phyloP scores from a whole-genome alignment of 495 filamentous ascomycete genomes.

The Hyphodiscus hymeniophilus region DNA sequence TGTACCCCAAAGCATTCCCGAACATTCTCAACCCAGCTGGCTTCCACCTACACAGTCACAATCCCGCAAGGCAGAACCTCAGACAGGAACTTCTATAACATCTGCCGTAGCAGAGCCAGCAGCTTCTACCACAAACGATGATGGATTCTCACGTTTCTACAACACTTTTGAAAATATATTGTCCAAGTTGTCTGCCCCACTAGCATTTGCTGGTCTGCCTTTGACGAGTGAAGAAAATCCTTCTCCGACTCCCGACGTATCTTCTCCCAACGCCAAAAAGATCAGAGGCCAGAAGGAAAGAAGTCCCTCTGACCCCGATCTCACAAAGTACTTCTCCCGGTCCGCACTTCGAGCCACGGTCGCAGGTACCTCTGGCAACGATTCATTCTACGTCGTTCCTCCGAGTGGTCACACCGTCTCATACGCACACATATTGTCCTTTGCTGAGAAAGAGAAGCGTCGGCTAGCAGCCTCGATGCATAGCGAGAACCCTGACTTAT shows the following conservation, averaged over 20 bases:
- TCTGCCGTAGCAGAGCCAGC: conserved; percentile 21
- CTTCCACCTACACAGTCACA: conserved; percentile 27
- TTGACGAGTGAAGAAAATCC: conserved; percentile 48
- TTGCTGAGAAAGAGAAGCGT: conserved; percentile 58
- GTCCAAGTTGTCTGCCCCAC: conserved; percentile 71
- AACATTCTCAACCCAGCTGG: conserved; percentile 34
- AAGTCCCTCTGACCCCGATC: conserved; percentile 56
- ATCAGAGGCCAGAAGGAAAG: conserved; percentile 31
- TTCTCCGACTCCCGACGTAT: conserved; percentile 13
- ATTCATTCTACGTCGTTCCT: conserved; percentile 94
- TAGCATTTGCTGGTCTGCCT: conserved; percentile 89
- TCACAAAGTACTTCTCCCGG: conserved; percentile 66
- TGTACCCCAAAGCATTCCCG: conserved; percentile 26
- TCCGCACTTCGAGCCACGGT: conserved; percentile 69
- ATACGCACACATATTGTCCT: conserved; percentile 78
- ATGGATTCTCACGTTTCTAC: conserved; percentile 84
- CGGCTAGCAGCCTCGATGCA: conserved; percentile 32
- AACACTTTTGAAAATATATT: conserved; percentile 78
- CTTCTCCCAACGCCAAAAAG: conserved; percentile 22
- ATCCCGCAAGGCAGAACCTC: conserved; percentile 20
- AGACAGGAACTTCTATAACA: conserved; percentile 8
- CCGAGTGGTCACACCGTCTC: conserved; percentile 79
- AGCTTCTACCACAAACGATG: conserved; percentile 43
- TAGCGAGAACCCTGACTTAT: conserved; percentile 25
- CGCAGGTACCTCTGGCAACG: conserved; percentile 38